Evolutionary conservation across 768 basidiomycete genomes (phyloP).

Genomic region (Cystobasidium tubakii): DNA sequence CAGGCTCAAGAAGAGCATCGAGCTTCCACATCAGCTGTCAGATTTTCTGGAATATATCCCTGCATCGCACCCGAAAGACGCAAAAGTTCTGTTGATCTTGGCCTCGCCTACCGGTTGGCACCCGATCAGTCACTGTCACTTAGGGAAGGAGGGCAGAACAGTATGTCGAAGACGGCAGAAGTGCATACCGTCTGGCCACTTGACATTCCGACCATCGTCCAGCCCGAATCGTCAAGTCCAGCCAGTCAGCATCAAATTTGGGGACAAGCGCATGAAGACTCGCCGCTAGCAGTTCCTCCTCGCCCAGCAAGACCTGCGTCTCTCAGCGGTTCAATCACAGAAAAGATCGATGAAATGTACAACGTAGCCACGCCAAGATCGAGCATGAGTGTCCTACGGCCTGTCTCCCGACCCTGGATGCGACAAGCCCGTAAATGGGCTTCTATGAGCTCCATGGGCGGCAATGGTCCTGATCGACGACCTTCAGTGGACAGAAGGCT

Average conservation of each 20-base stretch:
- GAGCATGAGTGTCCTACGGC: background rate
- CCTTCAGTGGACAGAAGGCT: background rate
- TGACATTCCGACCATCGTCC: background rate
- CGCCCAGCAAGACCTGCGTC: background rate
- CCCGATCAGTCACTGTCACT: background rate
- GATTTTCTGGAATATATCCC: conserved; percentile 2
- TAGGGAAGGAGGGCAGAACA: background rate
- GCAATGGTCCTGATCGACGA: background rate
- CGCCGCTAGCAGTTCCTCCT: background rate
- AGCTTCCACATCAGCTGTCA: background rate
- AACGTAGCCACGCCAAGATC: background rate
- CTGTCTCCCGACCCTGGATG: background rate
- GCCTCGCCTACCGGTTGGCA: background rate
- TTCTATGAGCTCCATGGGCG: conserved; percentile 3
- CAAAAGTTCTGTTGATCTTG: conserved; percentile 1
- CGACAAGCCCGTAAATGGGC: background rate
- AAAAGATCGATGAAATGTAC: background rate
- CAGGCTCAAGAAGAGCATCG: background rate
- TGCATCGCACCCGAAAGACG: background rate
- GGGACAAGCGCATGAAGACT: background rate
- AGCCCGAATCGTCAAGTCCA: background rate
- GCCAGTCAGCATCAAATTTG: background rate
- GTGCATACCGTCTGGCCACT: background rate
- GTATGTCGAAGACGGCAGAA: background rate
- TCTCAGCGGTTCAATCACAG: background rate